Evolutionary conservation across 2,329 filamentous ascomycete species (phyloP).

Genomic region (Phyllosticta paracitricarpa): DNA sequence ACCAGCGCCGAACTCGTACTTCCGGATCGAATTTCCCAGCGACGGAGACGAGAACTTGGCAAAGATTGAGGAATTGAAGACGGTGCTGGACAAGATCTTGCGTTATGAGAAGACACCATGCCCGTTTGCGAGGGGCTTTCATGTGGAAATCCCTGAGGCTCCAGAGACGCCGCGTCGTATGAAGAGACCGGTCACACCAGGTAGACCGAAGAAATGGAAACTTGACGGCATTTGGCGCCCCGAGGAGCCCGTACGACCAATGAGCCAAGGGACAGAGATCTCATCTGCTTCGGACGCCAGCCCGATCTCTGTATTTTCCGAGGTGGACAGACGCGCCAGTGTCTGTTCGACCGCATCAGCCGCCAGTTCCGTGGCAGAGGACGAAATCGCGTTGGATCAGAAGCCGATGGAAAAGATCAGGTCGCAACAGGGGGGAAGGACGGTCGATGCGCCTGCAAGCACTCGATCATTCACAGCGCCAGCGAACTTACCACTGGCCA

Average conservation of each 20-base stretch:
- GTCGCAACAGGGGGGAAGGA: not conserved
- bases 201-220: conserved; percentile 42
- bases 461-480: conserved; percentile 6
- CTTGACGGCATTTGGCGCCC: conserved; percentile 39
- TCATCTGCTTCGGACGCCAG: conserved; percentile 14
- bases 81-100: conserved; percentile 60
- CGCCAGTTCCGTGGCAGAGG: conserved; percentile 20
- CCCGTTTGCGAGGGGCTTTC: conserved; percentile 71
- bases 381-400: conserved; percentile 12
- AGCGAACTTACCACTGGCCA: not conserved
- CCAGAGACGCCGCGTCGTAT: conserved; percentile 51
- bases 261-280: conserved; percentile 20
- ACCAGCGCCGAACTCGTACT: conserved; percentile 65
- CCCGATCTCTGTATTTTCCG: conserved; percentile 22
- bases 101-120: conserved; percentile 83
- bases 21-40: conserved; percentile 76
- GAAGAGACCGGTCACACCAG: conserved; percentile 55
- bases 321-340: conserved; percentile 24
- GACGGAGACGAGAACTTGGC: conserved; percentile 52
- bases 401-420: not conserved
- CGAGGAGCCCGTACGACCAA: conserved; percentile 27
- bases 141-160: conserved; percentile 60
- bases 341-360: conserved; percentile 16
- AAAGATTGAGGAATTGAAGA: conserved; percentile 57
- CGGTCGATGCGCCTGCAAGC: not conserved